These are phyloP conservation scores for Talaromyces sp. DNA, from an alignment of 2,329 filamentous ascomycete species.

Conservation along the genomic window DNA sequence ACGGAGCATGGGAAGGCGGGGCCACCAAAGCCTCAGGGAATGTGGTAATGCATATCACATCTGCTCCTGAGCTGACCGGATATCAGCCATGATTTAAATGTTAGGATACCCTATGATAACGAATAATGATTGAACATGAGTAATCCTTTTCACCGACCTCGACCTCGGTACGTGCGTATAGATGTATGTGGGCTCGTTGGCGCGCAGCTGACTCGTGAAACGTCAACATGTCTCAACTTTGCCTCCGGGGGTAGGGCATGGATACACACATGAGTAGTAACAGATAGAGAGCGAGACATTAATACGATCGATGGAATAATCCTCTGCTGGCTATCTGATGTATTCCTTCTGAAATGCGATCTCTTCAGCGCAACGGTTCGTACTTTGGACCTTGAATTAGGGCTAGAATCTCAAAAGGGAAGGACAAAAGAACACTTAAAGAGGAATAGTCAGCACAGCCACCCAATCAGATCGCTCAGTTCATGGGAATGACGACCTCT, in stretches of 20 bases:
- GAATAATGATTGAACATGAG: background rate
- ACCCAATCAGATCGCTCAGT: background rate
- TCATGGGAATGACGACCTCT: background rate
- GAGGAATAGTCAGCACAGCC: background rate
- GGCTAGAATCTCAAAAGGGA: background rate
- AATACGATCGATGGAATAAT: too few species aligned
- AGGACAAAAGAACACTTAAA: background rate
- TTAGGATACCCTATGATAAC: background rate
- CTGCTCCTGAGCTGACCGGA: background rate
- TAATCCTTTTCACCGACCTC: background rate
- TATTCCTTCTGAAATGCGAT: background rate
- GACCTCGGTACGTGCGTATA: background rate
- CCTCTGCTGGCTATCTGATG: background rate
- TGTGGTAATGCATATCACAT: background rate
- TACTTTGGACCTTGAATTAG: background rate
- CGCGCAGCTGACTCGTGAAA: slow-evolving; percentile 2
- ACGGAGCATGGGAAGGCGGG: background rate
- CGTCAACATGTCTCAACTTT: slow-evolving; percentile 1
- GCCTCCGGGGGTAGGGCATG: background rate
- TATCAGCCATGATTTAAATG: background rate
- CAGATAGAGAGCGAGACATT: background rate
- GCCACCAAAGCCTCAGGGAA: background rate
- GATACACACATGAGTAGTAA: background rate
- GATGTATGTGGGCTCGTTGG: background rate
- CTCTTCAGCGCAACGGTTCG: background rate